Evolutionary conservation across 2,329 filamentous ascomycete species (phyloP).

Genomic region (Aspergillus carbonarius): DNA sequence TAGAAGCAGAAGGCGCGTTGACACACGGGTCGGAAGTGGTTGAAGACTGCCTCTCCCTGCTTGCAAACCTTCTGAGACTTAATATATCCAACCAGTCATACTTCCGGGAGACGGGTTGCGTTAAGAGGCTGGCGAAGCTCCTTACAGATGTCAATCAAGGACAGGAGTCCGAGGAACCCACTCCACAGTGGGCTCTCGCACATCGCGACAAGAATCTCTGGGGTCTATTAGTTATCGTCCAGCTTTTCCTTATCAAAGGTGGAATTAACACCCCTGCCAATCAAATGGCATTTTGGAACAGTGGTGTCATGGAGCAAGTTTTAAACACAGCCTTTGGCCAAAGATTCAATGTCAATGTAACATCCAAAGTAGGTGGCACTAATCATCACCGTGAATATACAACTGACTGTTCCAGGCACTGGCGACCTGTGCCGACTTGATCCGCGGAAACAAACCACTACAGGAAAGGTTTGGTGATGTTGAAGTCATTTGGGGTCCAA

Average conservation of each 20-base stretch:
- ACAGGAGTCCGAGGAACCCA: constrained; percentile 56
- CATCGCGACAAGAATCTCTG: constrained; percentile 89
- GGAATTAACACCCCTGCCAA: constrained; percentile 78
- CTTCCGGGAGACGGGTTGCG: constrained; percentile 86
- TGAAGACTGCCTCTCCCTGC: constrained; percentile 86
- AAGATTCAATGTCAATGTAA: constrained; percentile 71
- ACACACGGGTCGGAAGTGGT: constrained; percentile 80
- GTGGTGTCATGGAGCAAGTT: constrained; percentile 74
- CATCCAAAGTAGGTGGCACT: constrained; percentile 63
- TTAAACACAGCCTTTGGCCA: constrained; percentile 79
- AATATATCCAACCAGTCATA: constrained; percentile 92
- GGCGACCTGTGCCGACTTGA: constrained; percentile 81
- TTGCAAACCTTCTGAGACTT: constrained; percentile 82
- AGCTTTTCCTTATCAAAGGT: constrained; percentile 80
- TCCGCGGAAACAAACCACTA: constrained; percentile 72
- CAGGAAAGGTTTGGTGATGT: constrained; percentile 90
- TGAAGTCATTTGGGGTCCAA: constrained; percentile 58
- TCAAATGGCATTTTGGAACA: constrained; percentile 80
- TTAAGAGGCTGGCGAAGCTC: constrained; percentile 69
- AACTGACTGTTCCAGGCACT: constrained; percentile 60
- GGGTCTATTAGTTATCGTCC: constrained; percentile 80
- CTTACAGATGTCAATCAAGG: constrained; percentile 61
- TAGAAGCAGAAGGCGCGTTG: constrained; percentile 77
- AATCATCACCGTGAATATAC: constrained; percentile 19
- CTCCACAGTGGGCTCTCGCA: constrained; percentile 71